phyloP scores from a whole-genome alignment of 768 basidiomycete genomes.

The Auricularia sp. region DNA sequence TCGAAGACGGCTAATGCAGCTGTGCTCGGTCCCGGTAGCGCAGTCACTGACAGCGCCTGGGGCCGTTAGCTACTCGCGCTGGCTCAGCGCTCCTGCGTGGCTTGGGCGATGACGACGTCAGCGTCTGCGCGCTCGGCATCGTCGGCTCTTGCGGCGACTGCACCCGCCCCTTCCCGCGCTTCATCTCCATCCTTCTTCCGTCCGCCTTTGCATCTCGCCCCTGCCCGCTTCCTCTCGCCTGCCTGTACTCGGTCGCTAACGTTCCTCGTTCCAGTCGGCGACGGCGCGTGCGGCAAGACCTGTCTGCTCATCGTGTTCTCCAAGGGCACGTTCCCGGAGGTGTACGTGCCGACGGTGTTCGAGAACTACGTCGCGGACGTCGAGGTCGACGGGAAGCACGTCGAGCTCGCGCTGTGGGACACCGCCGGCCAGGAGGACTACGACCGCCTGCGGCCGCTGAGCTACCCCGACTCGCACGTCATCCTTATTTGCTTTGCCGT shows the following conservation, averaged over 20 bases:
- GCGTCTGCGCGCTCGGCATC: no score
- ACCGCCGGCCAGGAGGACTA: conserved; percentile 99
- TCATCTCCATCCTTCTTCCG: no score
- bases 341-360: conserved; percentile 98
- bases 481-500: conserved; percentile 99
- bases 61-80: no score
- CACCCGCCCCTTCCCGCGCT: no score
- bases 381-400: conserved; percentile 96
- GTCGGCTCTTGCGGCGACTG: no score
- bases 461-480: conserved; percentile 99
- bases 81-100: neutral
- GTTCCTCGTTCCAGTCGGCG: conserved; percentile 48
- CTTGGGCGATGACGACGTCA: neutral
- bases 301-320: conserved; percentile 94
- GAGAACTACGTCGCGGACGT: conserved; percentile 99
- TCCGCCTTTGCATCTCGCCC: no score
- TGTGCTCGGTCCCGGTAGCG: no score
- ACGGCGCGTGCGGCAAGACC: conserved; percentile 96
- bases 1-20: no score
- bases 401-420: conserved; percentile 99
- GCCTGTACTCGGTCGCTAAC: no score
- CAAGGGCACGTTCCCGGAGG: conserved; percentile 95
- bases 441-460: conserved; percentile 93
- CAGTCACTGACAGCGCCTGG: no score
- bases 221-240: no score